Evolutionary conservation across 768 basidiomycete species (phyloP).

Genomic region (Tricholoma flavovirens): DNA sequence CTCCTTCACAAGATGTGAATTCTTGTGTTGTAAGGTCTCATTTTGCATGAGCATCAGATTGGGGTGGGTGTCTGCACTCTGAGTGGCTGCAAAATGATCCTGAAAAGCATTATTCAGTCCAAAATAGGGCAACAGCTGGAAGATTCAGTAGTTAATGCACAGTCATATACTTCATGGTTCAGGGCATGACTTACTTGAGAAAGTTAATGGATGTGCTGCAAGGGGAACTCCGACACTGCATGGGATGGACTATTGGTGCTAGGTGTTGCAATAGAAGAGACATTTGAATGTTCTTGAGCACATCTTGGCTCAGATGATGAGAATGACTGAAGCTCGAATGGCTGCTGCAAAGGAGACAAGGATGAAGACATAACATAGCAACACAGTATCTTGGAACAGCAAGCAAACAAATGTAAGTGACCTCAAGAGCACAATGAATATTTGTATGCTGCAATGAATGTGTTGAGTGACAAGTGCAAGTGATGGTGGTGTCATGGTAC

Average conservation of each 20-base stretch:
- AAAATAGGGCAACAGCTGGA: background rate
- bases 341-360: background rate
- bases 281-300: background rate
- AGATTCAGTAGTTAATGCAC: background rate
- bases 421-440: background rate
- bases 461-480: background rate
- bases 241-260: too few species aligned
- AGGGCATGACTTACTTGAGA: too few species aligned
- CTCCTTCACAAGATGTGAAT: too few species aligned
- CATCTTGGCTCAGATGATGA: too few species aligned
- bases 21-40: background rate
- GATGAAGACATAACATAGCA: background rate
- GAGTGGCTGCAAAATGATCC: background rate
- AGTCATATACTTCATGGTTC: too few species aligned
- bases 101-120: background rate
- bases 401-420: background rate
- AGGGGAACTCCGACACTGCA: too few species aligned
- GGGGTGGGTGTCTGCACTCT: background rate
- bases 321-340: background rate
- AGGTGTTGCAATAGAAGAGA: too few species aligned
- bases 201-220: too few species aligned
- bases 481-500: background rate
- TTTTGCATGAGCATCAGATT: too few species aligned
- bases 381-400: background rate
- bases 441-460: background rate